Conservation (phyloP, 805 yeast species). For the Yamadazyma sp. region DNA sequence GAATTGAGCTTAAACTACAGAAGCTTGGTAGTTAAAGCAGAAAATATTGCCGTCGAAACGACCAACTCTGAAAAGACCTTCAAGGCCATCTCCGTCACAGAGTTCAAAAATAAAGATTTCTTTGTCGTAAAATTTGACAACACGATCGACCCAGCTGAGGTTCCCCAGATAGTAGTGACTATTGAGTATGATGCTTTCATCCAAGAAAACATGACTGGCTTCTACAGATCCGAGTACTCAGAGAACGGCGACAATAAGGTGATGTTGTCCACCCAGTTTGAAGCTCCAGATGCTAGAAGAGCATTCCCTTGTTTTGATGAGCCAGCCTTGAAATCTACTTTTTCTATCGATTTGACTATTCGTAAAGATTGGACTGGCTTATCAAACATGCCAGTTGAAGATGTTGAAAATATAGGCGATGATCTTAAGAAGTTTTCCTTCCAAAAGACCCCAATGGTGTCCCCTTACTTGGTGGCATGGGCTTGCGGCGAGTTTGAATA, state of each 20-base stretch:
- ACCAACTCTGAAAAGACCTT: constrained; percentile 17
- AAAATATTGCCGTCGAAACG: constrained; percentile 20
- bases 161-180: constrained; percentile 23
- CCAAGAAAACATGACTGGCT: constrained; percentile 57
- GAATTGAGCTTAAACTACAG: constrained; percentile 51
- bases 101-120: constrained; percentile 58
- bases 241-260: constrained; percentile 36
- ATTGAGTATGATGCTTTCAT: constrained; percentile 44
- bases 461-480: constrained; percentile 59
- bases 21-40: constrained; percentile 32
- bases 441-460: constrained; percentile 52
- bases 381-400: constrained; percentile 47
- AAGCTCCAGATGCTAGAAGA: constrained; percentile 58
- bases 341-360: constrained; percentile 44
- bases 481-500: constrained; percentile 57
- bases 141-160: constrained; percentile 20
- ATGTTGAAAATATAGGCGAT: constrained; percentile 10
- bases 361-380: constrained; percentile 38
- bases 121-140: constrained; percentile 57
- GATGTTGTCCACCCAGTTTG: constrained; percentile 56
- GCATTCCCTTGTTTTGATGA: constrained; percentile 62
- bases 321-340: constrained; percentile 55
- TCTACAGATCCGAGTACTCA: constrained; percentile 48
- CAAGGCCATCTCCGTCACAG: constrained; percentile 11
- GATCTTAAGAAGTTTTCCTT: constrained; percentile 32